phyloP scores from a whole-genome alignment of 495 filamentous ascomycete species.

The Penicillium antarcticum region DNA sequence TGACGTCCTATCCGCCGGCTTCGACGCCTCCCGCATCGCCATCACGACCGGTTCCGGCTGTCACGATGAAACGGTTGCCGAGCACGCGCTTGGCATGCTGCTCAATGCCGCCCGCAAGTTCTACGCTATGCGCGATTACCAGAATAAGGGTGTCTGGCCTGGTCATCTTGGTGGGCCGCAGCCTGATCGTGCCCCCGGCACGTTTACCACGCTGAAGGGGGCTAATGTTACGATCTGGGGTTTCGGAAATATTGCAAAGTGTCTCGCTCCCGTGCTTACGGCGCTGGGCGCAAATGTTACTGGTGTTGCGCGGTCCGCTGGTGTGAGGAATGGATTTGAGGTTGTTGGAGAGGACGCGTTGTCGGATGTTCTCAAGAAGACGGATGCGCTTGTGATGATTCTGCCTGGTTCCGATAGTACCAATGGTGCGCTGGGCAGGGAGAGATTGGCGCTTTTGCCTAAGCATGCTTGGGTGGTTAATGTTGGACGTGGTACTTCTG shows the following conservation, averaged over 20 bases:
- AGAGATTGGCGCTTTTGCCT: slow-evolving; percentile 39
- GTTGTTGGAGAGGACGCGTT: slow-evolving; percentile 40
- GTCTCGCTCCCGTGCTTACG: slow-evolving; percentile 23
- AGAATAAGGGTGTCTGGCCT: slow-evolving; percentile 51
- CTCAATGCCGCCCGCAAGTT: slow-evolving; percentile 49
- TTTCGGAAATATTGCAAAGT: slow-evolving; percentile 35
- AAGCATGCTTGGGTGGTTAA: slow-evolving; percentile 63
- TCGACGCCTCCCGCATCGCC: slow-evolving; percentile 37
- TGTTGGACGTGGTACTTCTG: slow-evolving; percentile 61
- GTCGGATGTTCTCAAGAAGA: slow-evolving; percentile 19
- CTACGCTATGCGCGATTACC: slow-evolving; percentile 57
- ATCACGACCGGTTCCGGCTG: slow-evolving; percentile 58
- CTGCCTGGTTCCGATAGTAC: slow-evolving; percentile 24
- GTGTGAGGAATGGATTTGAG: slow-evolving; percentile 34
- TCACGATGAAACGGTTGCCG: slow-evolving; percentile 59
- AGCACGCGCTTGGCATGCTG: slow-evolving; percentile 53
- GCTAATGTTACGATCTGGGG: slow-evolving; percentile 36
- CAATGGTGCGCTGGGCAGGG: slow-evolving; percentile 21
- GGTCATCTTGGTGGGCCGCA: slow-evolving; percentile 50
- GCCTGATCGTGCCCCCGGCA: slow-evolving; percentile 45
- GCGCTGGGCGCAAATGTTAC: slow-evolving; percentile 23
- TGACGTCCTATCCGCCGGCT: slow-evolving; percentile 56
- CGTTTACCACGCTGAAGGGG: slow-evolving; percentile 53
- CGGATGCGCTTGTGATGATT: slow-evolving; percentile 31
- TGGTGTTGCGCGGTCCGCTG: slow-evolving; percentile 22